Evolutionary conservation across 2,329 filamentous ascomycete genomes (phyloP), one percentile per base, ranked within the genome.

Genomic region (Penicillium hesseltinei): DNA sequence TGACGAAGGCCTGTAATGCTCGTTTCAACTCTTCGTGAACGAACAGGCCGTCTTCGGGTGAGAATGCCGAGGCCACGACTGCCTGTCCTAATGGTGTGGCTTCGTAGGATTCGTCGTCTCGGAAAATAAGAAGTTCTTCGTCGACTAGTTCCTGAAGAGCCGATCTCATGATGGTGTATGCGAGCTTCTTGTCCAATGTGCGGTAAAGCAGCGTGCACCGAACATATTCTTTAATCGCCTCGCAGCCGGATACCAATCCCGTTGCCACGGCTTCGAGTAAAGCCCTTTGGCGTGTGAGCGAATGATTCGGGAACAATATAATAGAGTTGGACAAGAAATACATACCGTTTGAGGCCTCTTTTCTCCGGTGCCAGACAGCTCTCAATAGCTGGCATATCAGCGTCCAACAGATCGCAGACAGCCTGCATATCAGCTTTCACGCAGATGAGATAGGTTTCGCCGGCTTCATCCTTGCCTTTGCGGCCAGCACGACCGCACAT

Each of bases 401-500:
- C 86, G 66, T 89, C 83, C 78, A 92, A 84, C 39, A 92, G 76
- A 56, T 88, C 84, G 33, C 88, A 80, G 5, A 91, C 87, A 17
- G 83, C 83, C 66, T 90, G 86, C 15, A 92, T 73, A 63, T 92
- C 89, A 10, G 78, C 73, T 65, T 85, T 82, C 31, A 85, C 82
- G 67, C 89, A 92, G 69, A 89, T 91, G 1, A 92, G 77, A 69
- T 89, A 92, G 1, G 88, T 92, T 74, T 92, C 89, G 2, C 89
- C 89, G 46, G 89, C 77, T 50, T 89, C 87, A 54, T 90, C 88
- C 67, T 91, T 92, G 48, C 89, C 89, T 73, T 91, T 91, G 53
- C 89, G 82, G 7, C 89, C 89, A 21, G 89, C 89, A 59, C 89
- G 82, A 3, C 89, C 89, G 68, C 88, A 84, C 89, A 92, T 92